Conservation (phyloP, 202 grass and related monocot genomes). For the Bolboschoenoplectus hybrid region DNA sequence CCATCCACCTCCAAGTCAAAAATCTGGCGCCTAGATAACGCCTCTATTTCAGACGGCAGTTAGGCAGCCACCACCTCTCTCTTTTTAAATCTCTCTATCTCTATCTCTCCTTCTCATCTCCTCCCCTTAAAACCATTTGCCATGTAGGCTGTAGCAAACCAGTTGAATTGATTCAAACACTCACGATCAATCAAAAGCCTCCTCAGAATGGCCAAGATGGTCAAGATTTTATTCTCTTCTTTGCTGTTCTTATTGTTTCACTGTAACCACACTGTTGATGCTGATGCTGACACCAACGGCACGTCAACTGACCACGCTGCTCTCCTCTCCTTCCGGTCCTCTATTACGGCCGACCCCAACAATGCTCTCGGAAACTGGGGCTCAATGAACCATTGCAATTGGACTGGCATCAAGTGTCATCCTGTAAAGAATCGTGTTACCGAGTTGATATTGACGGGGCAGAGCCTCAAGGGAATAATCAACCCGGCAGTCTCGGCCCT, state of each 20-base stretch:
- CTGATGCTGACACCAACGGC: conserved; percentile 26
- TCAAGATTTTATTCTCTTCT: conserved; percentile 8
- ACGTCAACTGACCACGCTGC: conserved; percentile 41
- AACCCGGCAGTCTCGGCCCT: conserved; percentile 53
- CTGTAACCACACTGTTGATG: conserved; percentile 17
- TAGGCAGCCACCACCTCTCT: conserved; percentile 37
- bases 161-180: neutral
- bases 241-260: conserved; percentile 32
- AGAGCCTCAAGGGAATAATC: conserved; percentile 60
- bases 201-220: neutral
- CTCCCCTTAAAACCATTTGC: conserved; percentile 34
- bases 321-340: conserved; percentile 57
- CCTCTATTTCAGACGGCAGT: conserved; percentile 38
- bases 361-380: conserved; percentile 45
- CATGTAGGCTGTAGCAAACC: conserved; percentile 30
- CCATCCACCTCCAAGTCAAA: conserved; percentile 28
- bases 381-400: conserved; percentile 53
- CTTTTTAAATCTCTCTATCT: neutral
- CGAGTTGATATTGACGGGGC: conserved; percentile 43
- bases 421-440: conserved; percentile 43
- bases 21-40: conserved; percentile 40
- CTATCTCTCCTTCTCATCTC: neutral
- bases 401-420: conserved; percentile 73
- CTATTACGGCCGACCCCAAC: conserved; percentile 46
- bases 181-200: neutral